Evolutionary conservation across 31 red algal genomes (phyloP), one percentile per base, ranked within the genome.

Genomic region (Bonnemaisonia californica): DNA sequence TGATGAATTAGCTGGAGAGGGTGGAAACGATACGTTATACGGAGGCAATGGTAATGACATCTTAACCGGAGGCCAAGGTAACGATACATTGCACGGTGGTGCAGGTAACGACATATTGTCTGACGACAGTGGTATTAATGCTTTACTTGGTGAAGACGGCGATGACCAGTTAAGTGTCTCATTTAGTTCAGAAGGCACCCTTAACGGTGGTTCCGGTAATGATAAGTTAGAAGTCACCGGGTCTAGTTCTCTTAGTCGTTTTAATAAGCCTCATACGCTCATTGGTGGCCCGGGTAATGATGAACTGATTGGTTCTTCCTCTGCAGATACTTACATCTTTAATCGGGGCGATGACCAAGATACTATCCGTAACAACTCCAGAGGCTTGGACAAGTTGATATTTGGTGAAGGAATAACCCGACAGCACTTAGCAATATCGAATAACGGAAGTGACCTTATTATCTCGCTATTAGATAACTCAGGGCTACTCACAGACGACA

Each of bases 211-310:
- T n/a, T 12, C 12, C 28, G 61, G 61, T 26, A 26, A 65, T 65
- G 61, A 65, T 65, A n/a, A n/a, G n/a, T n/a, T n/a, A n/a, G 27
- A 11, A 29, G 26, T 65, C 27, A 23, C 12, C 11, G 61, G 61
- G 26, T 65, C 28, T 65, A 26, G 26, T 18, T 12, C 61, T 11
- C 11, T 11, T 11, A 26, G n/a, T n/a, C n/a, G n/a, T n/a, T n/a
- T n/a, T n/a, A n/a, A n/a, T n/a, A n/a, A n/a, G n/a, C n/a, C n/a
- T n/a, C n/a, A 65, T 65, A 23, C 26, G 13, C 12, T 65, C 27
- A 11, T 11, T 26, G 61, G 61, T 29, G 61, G 61, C 61, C 18
- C 27, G 28, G 61, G 61, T 65, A 28, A 65, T 28, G 69, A 73
- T 34, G 11, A 13, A 13, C 37, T 73, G 23, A 13, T 48, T n/a